Base-by-base conservation (phyloP, 352 stramenopile species). In the Phytophthora kernoviae region DNA sequence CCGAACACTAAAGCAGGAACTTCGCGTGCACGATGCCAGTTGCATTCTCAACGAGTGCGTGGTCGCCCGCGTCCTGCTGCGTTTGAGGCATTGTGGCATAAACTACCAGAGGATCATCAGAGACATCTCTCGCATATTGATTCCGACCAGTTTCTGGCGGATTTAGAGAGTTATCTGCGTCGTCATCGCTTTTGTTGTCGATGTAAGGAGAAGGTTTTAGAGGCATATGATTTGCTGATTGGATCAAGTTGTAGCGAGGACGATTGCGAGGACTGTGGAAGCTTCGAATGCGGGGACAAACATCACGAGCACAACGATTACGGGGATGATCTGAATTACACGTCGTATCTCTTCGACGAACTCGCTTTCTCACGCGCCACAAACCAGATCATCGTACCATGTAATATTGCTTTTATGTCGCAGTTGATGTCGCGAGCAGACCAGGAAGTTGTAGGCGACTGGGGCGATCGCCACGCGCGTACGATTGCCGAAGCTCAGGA, bases 121-220 rank as follows among this genome's bases (percentile, higher is more conserved):
- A 77, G 79, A 12, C 79, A 95, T 54, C 79, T 95, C 18, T 77
- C 86, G 68, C 83, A 93, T 56, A 91, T 95, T 30, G 84, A 93
- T 63, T 95, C 86, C 62, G 86, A 95, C 44, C 81, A 93, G 62
- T 95, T 95, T 33, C 69, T 95, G 34, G 92, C 80, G 12, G 86
- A 95, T 61, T 58, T 95, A 7, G 86, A 95, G 53, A 86, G 68
- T 33, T 95, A 95, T 67, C 45, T 95, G 61, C 84, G 86, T 27
- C 81, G 86, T 30, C 86, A 95, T 75, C 86, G 86, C 14, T 95
- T 95, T 62, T 95, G 86, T 58, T 95, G 86, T 56, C 82, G 86
- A 9, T 95, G 86, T 57, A 95, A 95, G 54, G 86, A 95, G 47
- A 95, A 95, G 54, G 86, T 94, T 36, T 74, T 95, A 55, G 86